Evolutionary conservation across 192 early-diverging fungal genomes (phyloP).

Genomic region (Globomyces pollinis-pini): DNA sequence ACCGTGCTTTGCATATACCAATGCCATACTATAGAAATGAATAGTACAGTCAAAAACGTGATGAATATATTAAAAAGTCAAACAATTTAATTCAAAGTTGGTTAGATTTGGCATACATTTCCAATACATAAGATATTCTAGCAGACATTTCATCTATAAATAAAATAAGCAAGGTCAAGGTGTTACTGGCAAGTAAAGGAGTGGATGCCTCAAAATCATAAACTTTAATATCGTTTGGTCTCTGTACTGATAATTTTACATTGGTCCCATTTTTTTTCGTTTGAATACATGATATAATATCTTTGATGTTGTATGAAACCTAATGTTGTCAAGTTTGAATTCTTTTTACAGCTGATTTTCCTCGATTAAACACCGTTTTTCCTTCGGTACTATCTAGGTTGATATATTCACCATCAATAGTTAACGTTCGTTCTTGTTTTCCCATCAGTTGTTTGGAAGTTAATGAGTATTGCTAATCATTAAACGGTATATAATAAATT

Average conservation of each 20-base stretch:
- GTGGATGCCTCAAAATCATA: slow-evolving; percentile 39
- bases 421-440: slow-evolving; percentile 75
- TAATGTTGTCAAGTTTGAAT: slow-evolving; percentile 11
- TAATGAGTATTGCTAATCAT: slow-evolving; percentile 84
- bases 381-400: slow-evolving; percentile 80
- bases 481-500: not conserved
- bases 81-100: too few relatives aligned
- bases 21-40: too few relatives aligned
- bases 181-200: slow-evolving; percentile 25
- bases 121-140: slow-evolving; percentile 28
- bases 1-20: too few relatives aligned
- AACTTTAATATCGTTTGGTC: slow-evolving; percentile 8
- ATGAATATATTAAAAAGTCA: too few relatives aligned
- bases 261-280: slow-evolving; percentile 20
- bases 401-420: slow-evolving; percentile 90
- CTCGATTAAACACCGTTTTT: slow-evolving; percentile 69
- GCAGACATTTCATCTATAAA: slow-evolving; percentile 32
- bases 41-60: too few relatives aligned
- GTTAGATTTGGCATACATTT: slow-evolving; percentile 17
- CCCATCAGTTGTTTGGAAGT: slow-evolving; percentile 80
- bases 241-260: slow-evolving; percentile 29
- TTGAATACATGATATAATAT: slow-evolving; percentile 32
- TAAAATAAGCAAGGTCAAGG: too few relatives aligned
- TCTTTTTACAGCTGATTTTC: slow-evolving; percentile 56
- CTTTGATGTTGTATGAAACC: slow-evolving; percentile 28